Base-by-base conservation (phyloP, 768 basidiomycete species). In the Boletus speciosus region DNA sequence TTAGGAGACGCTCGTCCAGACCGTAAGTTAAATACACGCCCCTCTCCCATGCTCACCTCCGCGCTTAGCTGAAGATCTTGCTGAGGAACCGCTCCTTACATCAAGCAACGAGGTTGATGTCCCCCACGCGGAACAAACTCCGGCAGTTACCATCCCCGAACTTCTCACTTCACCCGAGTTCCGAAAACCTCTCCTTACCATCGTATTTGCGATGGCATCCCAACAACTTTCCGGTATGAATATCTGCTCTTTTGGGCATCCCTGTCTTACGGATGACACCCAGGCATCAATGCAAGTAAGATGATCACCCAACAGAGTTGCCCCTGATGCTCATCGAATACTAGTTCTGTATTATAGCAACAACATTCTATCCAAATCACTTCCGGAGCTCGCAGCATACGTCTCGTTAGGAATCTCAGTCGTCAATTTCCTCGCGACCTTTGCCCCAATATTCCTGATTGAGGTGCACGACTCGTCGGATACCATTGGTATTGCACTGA, bases 271-370 rank as follows among this genome's bases (percentile, higher is more conserved):
- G 12, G 31, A 51, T 51, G 47, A 34, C 42, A 6, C 10, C 46
- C 51, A 88, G 89, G 90, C 16, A 85, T 91, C 64, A 92, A 90
- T 67, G 88, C 87, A 64, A 81, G 86, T 82, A 58, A 61, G 61
- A 42, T 25, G n/a, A 38, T 45, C 29, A 5, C 47, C 21, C 19
- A 19, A 40, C 36, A 56, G 40, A 32, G 21, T 47, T 23, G 6
- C 27, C 8, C 29, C 10, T 47, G 14, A 19, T 45, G 36, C 49
- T 53, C 54, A 59, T 49, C 23, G 23, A 29, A 31, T 54, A 29
- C 27, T 66, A 86, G 93, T 96, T 27, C 77, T 96, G 51, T 96
- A 93, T 69, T 96, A 95, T 72, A 91, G 88, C 71, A 94, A 92
- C 60, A 81, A 85, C 45, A 97, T 97, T 59, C 79, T 97, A 25